phyloP scores from a whole-genome alignment of 163 green algal genomes.

The Coccomyxa subellipsoidea region DNA sequence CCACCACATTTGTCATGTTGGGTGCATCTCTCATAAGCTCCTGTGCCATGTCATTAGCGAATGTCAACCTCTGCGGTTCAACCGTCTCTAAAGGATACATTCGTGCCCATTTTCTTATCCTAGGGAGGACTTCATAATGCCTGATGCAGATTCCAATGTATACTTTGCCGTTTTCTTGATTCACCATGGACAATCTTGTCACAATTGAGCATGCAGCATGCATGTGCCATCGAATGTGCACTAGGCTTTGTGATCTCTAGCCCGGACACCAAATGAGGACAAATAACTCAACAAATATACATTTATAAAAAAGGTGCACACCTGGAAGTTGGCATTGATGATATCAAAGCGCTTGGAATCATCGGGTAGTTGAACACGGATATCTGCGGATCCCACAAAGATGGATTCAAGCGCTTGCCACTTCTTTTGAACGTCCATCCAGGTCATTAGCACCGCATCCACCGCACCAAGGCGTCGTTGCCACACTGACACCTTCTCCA shows the following conservation, averaged over 20 bases:
- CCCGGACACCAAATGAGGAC: no score
- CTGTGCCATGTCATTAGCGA: conserved; percentile 28
- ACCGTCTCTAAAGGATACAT: no score
- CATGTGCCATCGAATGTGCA: no score
- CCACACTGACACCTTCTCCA: conserved; percentile 77
- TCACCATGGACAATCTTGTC: no score
- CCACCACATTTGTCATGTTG: conserved; percentile 79
- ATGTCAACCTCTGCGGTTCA: no score
- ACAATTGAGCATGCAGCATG: no score
- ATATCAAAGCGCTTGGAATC: conserved; percentile 85
- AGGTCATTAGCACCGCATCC: conserved; percentile 73
- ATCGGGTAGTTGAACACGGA: conserved; percentile 86
- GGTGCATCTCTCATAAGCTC: conserved; percentile 77
- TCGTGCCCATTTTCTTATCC: no score
- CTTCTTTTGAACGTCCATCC: conserved; percentile 87
- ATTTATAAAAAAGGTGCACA: neutral
- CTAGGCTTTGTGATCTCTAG: no score
- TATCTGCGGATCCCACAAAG: conserved; percentile 85
- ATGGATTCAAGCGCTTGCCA: conserved; percentile 90
- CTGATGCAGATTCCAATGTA: no score
- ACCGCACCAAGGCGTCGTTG: conserved; percentile 82
- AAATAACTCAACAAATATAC: neutral
- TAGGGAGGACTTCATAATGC: no score
- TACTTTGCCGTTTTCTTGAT: no score
- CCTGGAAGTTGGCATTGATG: conserved; percentile 83